phyloP scores from a whole-genome alignment of 2,329 filamentous ascomycete genomes.

The Alternaria arborescens region DNA sequence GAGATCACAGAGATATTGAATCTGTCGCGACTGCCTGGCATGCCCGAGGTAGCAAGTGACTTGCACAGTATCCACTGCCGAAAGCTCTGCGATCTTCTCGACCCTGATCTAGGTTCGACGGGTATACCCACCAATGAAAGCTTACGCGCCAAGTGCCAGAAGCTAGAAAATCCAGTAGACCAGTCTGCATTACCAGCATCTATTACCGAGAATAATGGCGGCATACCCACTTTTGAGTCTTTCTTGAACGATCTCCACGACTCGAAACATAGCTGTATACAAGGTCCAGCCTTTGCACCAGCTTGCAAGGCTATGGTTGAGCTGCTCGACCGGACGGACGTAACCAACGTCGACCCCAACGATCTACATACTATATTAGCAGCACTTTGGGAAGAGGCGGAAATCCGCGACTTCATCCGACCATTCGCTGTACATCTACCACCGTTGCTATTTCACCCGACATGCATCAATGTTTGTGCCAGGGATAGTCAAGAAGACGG shows the following conservation, averaged over 20 bases:
- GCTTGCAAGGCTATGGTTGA: constrained; percentile 36
- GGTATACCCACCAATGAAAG: constrained; percentile 30
- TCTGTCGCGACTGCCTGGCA: constrained; percentile 48
- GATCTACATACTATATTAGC: constrained; percentile 39
- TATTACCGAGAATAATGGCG: background rate
- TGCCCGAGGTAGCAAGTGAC: constrained; percentile 56
- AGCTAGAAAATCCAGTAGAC: constrained; percentile 9
- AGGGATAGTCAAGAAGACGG: background rate
- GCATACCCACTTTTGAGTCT: constrained; percentile 21
- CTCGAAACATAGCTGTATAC: constrained; percentile 43
- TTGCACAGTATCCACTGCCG: constrained; percentile 44
- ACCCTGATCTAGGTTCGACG: background rate
- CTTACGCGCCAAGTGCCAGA: constrained; percentile 20
- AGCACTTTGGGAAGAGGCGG: constrained; percentile 58
- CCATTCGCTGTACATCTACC: constrained; percentile 50
- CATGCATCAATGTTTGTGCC: constrained; percentile 34
- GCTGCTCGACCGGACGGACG: constrained; percentile 29
- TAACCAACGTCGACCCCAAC: constrained; percentile 6
- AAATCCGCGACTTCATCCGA: constrained; percentile 58
- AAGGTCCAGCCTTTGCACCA: constrained; percentile 37
- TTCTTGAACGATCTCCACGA: constrained; percentile 37
- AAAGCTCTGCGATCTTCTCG: constrained; percentile 33
- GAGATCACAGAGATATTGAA: constrained; percentile 48
- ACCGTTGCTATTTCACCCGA: constrained; percentile 48
- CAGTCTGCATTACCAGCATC: background rate